Percentiles rank a stretch among this genome's conserved stretches.
Evolutionary conservation across 805 yeast species (phyloP).

Genomic region (Suhomyces sp.): DNA sequence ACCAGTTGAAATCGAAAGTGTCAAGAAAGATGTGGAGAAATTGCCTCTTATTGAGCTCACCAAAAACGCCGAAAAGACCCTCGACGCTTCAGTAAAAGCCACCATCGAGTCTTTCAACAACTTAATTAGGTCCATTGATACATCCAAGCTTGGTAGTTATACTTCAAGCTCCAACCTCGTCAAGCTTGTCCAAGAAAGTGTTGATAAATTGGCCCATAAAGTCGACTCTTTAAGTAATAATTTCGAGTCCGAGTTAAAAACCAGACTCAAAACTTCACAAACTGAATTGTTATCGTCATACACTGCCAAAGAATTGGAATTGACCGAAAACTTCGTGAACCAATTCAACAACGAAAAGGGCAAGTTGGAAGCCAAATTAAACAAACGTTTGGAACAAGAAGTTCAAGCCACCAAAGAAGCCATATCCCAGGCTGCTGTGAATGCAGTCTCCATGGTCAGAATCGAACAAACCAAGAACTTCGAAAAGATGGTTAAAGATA

Average conservation of each 20-base stretch:
- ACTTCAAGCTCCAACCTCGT: conserved; percentile 28
- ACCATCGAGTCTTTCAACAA: conserved; percentile 40
- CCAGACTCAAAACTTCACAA: conserved; percentile 34
- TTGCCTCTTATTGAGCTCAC: conserved; percentile 34
- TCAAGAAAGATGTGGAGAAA: conserved; percentile 25
- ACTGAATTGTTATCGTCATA: conserved; percentile 38
- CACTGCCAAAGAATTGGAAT: conserved; percentile 51
- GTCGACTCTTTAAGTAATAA: conserved; percentile 29
- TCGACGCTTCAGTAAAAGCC: conserved; percentile 32
- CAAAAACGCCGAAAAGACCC: conserved; percentile 17
- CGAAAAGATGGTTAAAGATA: conserved; percentile 52
- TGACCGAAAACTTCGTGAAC: conserved; percentile 55
- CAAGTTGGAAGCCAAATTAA: conserved; percentile 58
- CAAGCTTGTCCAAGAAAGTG: conserved; percentile 30
- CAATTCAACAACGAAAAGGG: conserved; percentile 63
- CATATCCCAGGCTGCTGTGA: conserved; percentile 68
- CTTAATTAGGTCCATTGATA: conserved; percentile 35
- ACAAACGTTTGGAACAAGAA: conserved; percentile 57
- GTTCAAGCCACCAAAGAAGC: conserved; percentile 64
- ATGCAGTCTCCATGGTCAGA: conserved; percentile 65
- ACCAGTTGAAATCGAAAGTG: conserved; percentile 37
- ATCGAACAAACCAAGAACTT: conserved; percentile 68
- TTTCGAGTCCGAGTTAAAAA: conserved; percentile 37
- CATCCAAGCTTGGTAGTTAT: conserved; percentile 20
- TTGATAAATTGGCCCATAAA: conserved; percentile 29